phyloP scores from a whole-genome alignment of 2,329 filamentous ascomycete species.

The Microsporum audouinii region DNA sequence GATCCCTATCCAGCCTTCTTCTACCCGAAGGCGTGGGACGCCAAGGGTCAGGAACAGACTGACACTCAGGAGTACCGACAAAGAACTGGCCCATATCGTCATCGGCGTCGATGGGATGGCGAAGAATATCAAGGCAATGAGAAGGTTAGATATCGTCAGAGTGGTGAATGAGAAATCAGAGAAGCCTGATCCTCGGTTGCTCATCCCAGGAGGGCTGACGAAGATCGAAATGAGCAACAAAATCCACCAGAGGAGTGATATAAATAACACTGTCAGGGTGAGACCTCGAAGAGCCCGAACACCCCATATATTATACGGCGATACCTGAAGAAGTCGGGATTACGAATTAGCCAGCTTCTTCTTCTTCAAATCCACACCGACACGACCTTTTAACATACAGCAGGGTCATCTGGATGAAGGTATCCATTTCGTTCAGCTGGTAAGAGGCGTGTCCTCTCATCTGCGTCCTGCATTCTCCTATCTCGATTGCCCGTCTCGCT shows the following conservation, averaged over 20 bases:
- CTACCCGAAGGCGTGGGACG: slow-evolving; percentile 60
- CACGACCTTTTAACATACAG: slow-evolving; percentile 42
- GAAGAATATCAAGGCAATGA: slow-evolving; percentile 77
- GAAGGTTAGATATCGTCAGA: slow-evolving; percentile 61
- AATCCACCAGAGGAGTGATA: slow-evolving; percentile 87
- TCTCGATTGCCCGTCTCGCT: neutral
- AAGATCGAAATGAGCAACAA: slow-evolving; percentile 81
- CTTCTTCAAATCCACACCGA: neutral
- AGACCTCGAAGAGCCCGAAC: slow-evolving; percentile 70
- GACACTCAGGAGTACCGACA: slow-evolving; percentile 56
- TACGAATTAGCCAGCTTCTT: neutral
- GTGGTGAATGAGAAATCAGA: slow-evolving; percentile 76
- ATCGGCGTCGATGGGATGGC: slow-evolving; percentile 68
- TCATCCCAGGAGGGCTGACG: slow-evolving; percentile 75
- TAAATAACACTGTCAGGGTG: slow-evolving; percentile 60
- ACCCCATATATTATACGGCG: slow-evolving; percentile 90
- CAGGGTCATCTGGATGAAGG: slow-evolving; percentile 67
- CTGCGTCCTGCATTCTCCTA: slow-evolving; percentile 32
- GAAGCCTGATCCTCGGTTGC: slow-evolving; percentile 84
- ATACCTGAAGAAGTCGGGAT: slow-evolving; percentile 39
- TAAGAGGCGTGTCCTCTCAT: slow-evolving; percentile 56
- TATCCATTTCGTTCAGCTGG: slow-evolving; percentile 53
- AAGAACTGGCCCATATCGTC: slow-evolving; percentile 58
- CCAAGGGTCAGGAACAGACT: slow-evolving; percentile 70
- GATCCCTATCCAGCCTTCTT: slow-evolving; percentile 89